Evolutionary conservation across 2,329 filamentous ascomycete species (phyloP), one percentile per base, ranked within the genome.

Genomic region (Paraconiothyrium sp.): DNA sequence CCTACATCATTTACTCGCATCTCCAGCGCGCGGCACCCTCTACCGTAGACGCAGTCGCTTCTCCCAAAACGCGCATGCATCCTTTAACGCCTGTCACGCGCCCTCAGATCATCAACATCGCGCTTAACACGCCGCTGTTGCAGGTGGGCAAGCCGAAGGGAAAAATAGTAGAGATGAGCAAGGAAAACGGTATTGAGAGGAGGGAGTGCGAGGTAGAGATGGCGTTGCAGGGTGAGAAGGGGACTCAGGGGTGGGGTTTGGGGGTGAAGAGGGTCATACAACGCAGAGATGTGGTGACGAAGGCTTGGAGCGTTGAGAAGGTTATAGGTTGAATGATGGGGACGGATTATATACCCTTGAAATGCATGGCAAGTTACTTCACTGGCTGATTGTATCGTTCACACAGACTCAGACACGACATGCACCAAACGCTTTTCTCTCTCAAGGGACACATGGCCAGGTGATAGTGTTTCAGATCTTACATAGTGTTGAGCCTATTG

Each of bases 91-190:
- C 94, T 32, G 83, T 97, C 7, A 91, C 89, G 16, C 90, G 88
- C 1, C 85, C 86, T 2, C 92, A 96, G 76, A 84, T 99, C 6
- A 88, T 91, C 4, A 88, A 88, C 1, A 83, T 98, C 58, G 92
- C 93, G 5, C 90, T 93, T 75, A 92, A 92, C 0, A 98, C 95
- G 13, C 92, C 93, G 52, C 81, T 99, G 57, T 78, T 98, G 24
- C 87, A 87, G 41, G 93, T 94, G 68, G 92, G 93, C 3, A 98
- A 98, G 82, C 94, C 95, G 0, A 89, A 97, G 74, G 95, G 95
- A 69, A 94, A 95, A 82, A 86, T 92, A 63, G 81, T 80, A 43
- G 80, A 80, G 14, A 81, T 86, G 66, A 73, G 81, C 4, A 59
- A 47, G 10, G 50, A 62, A 30, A 58, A 46, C 51, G 80, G 77